Evolutionary conservation across 371 early-diverging fungal species (phyloP), one percentile per base, ranked within the genome.

Genomic region (Mortierella sp.): DNA sequence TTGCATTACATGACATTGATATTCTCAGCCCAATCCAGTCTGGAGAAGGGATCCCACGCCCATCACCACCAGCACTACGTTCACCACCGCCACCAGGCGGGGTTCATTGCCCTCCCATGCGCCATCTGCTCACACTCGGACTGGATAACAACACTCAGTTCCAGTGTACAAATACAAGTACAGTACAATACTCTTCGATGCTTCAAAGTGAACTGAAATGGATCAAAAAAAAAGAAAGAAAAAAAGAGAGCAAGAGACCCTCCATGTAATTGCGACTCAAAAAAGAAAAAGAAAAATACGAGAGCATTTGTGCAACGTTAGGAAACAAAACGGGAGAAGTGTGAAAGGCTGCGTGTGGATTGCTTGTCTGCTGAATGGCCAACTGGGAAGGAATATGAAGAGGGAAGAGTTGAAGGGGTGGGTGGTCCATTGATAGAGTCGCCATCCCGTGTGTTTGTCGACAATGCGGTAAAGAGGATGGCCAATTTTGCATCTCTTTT

Each of bases 91-190:
- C 31, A 28, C 60, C 28, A 38, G 57, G 14, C 65, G 65, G 31
- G 16, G 38, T 31, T 21, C 65, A 16, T 38, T 65, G 65, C 65
- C 48, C 48, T 48, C 48, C 48, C 65, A 65, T 38, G 65, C 65
- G 65, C 65, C 65, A 65, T 34, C 19, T 65, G 65, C 65, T 65
- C 65, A 65, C 65, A 57, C 58, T n/a, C 63, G 19, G 38, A 38
- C 65, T 21, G 38, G 42, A 38, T 38, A 38, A 38, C 42, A 38
- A 38, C 42, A 3, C 42, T 38, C 1, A 9, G 21, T 21, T 24
- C 60, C 16, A 60, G 60, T 60, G 42, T 16, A 16, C 60, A 11
- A 48, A 48, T 48, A 8, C 14, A 14, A 10, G 13, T 60, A 55
- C 10, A 28, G n/a, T 58, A 13, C n/a, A 58, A 54, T n/a, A 38